Evolutionary conservation across 352 stramenopile genomes (phyloP).

Genomic region (Ophiocytium majus): DNA sequence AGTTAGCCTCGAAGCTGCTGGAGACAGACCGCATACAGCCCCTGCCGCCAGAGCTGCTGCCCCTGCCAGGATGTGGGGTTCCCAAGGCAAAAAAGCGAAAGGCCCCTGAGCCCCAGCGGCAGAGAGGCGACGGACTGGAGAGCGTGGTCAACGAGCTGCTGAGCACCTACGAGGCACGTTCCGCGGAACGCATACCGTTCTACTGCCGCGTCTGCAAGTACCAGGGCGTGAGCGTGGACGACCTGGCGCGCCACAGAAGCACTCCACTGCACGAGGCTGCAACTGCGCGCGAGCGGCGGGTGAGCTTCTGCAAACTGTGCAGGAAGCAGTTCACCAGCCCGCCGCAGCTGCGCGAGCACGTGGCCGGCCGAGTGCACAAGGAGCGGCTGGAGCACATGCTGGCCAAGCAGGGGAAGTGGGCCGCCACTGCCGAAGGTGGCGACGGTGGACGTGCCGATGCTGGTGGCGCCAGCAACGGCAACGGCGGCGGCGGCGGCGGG

Average conservation of each 20-base stretch:
- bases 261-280: slow-evolving; percentile 36
- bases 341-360: slow-evolving; percentile 46
- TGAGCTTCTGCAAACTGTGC: slow-evolving; percentile 52
- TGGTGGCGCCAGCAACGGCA: neutral
- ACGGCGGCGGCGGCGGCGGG: neutral
- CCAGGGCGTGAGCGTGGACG: slow-evolving; percentile 44
- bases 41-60: slow-evolving; percentile 40
- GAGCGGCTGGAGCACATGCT: slow-evolving; percentile 25
- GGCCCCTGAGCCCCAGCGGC: neutral
- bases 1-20: slow-evolving; percentile 38
- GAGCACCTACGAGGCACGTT: slow-evolving; percentile 49
- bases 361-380: slow-evolving; percentile 31
- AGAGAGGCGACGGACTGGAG: slow-evolving; percentile 31
- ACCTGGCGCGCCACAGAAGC: slow-evolving; percentile 31
- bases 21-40: slow-evolving; percentile 49
- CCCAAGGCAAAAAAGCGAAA: slow-evolving; percentile 33
- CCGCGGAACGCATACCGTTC: slow-evolving; percentile 50
- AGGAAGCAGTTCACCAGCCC: slow-evolving; percentile 57
- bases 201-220: slow-evolving; percentile 57
- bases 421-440: neutral
- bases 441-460: neutral
- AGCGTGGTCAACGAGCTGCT: slow-evolving; percentile 47
- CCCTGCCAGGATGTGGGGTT: slow-evolving; percentile 42
- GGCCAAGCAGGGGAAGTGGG: slow-evolving; percentile 41
- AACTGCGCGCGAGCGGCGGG: slow-evolving; percentile 36